A percentile compares a stretch with the other conserved stretches of the same genome.
These are phyloP conservation scores for Vitis labrusca DNA, from an alignment of 164 flowering plant species.

Conservation along the genomic window DNA sequence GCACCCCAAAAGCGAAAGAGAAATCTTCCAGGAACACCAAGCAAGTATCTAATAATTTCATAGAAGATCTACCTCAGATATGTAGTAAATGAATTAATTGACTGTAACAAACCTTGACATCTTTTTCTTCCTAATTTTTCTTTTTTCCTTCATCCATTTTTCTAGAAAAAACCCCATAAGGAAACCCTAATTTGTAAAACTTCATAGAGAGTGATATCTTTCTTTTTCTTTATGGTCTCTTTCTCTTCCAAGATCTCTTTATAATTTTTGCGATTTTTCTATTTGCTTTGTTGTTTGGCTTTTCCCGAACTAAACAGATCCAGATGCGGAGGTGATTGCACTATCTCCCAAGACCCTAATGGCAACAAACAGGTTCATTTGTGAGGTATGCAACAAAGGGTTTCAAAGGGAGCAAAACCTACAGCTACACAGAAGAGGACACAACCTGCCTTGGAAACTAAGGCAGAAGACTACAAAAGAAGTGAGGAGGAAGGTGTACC, in stretches of 20 bases:
- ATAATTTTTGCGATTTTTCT: not conserved
- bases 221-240: not conserved
- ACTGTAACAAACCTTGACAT: too few relatives aligned
- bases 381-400: conserved; percentile 93
- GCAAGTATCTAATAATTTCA: conserved; percentile 44
- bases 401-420: conserved; percentile 92
- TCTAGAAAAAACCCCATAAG: too few relatives aligned
- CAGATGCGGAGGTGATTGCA: conserved; percentile 88
- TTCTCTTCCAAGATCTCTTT: not conserved
- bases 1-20: conserved; percentile 61
- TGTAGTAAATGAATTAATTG: too few relatives aligned
- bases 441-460: conserved; percentile 90
- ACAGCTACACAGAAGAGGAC: conserved; percentile 94
- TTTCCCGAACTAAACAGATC: conserved; percentile 47
- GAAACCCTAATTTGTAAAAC: too few relatives aligned
- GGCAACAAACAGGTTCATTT: conserved; percentile 91
- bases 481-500: conserved; percentile 69
- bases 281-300: conserved; percentile 15
- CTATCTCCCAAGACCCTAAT: conserved; percentile 85
- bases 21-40: conserved; percentile 82
- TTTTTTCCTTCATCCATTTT: too few relatives aligned
- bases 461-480: conserved; percentile 80
- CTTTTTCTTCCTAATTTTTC: too few relatives aligned
- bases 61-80: too few relatives aligned
- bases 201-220: not conserved